A percentile compares a stretch with the other conserved stretches of the same genome.
These are phyloP conservation scores for Rhizoclosmatium globosum DNA, from an alignment of 192 early-diverging fungal species.

Conservation along the genomic window DNA sequence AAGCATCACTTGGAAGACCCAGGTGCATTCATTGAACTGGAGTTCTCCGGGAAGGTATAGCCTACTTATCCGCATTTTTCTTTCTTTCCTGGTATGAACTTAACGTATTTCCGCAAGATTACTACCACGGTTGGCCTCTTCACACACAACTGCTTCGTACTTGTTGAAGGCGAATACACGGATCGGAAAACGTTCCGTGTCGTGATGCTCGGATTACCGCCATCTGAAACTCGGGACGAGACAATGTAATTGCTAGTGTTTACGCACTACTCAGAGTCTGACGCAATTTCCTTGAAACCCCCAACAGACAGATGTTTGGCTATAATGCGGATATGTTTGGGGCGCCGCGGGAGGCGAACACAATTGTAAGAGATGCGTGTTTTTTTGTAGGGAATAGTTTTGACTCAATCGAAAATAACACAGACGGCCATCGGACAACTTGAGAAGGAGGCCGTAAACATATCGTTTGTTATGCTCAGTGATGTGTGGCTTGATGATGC, in stretches of 20 bases:
- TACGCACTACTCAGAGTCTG: not conserved
- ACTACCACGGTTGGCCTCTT: slow-evolving; percentile 74
- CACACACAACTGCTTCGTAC: slow-evolving; percentile 87
- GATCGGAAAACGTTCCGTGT: slow-evolving; percentile 76
- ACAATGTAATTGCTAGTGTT: slow-evolving; percentile 40
- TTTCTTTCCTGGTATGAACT: slow-evolving; percentile 4
- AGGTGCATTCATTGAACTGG: slow-evolving; percentile 79
- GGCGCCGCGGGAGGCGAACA: slow-evolving; percentile 57
- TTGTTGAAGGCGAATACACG: slow-evolving; percentile 80
- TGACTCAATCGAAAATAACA: not conserved
- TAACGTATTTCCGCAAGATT: slow-evolving; percentile 32
- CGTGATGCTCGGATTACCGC: slow-evolving; percentile 78
- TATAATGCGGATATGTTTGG: slow-evolving; percentile 65
- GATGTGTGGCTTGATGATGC: slow-evolving; percentile 90
- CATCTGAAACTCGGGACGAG: slow-evolving; percentile 65
- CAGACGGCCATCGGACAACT: slow-evolving; percentile 38
- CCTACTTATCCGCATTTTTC: slow-evolving; percentile 1
- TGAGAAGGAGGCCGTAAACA: slow-evolving; percentile 55
- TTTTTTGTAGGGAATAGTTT: not conserved
- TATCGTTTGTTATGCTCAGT: slow-evolving; percentile 81
- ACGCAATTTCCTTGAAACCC: not conserved
- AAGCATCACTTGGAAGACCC: slow-evolving; percentile 87
- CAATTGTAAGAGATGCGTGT: slow-evolving; percentile 49
- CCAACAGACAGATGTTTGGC: slow-evolving; percentile 42
- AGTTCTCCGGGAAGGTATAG: slow-evolving; percentile 65